phyloP scores from a whole-genome alignment of 352 stramenopile genomes.

The Pythium insidiosum region DNA sequence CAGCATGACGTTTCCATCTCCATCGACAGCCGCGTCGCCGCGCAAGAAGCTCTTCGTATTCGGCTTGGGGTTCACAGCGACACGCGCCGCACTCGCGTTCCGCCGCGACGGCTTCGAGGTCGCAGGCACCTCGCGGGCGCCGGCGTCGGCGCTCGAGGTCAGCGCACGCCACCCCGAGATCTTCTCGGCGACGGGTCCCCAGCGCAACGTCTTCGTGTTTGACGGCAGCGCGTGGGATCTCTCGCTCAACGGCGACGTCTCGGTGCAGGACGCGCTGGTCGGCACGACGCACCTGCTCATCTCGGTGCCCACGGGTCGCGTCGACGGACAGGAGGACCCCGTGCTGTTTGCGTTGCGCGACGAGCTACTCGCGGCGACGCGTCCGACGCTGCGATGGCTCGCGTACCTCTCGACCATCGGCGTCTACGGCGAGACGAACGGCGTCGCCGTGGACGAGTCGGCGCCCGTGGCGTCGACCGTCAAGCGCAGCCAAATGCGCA shows the following conservation, averaged over 20 bases:
- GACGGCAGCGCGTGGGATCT: conserved; percentile 50
- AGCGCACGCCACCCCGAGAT: conserved; percentile 19
- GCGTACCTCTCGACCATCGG: conserved; percentile 90
- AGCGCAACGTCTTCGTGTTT: conserved; percentile 75
- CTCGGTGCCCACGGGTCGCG: conserved; percentile 43
- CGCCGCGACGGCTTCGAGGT: conserved; percentile 48
- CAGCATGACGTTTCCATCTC: background rate
- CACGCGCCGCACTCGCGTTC: conserved; percentile 63
- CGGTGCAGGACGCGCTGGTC: conserved; percentile 38
- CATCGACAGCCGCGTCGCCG: background rate
- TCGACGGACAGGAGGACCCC: conserved; percentile 48
- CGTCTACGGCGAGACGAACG: conserved; percentile 90
- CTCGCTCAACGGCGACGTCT: conserved; percentile 16
- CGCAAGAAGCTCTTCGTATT: conserved; percentile 81
- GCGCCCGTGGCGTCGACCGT: conserved; percentile 62
- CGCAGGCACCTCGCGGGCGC: conserved; percentile 62
- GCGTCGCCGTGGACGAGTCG: conserved; percentile 75
- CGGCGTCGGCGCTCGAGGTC: conserved; percentile 35
- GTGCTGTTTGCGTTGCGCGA: conserved; percentile 50
- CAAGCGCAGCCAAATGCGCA: conserved; percentile 63
- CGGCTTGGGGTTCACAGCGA: conserved; percentile 80
- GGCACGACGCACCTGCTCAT: conserved; percentile 72
- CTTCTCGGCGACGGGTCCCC: conserved; percentile 24
- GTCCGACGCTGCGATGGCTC: conserved; percentile 67
- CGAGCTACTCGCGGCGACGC: conserved; percentile 26